Percentiles rank a stretch among this genome's conserved stretches.
These are phyloP conservation scores for Cercospora sp. DNA, from an alignment of 2,329 filamentous ascomycete species.

Conservation along the genomic window DNA sequence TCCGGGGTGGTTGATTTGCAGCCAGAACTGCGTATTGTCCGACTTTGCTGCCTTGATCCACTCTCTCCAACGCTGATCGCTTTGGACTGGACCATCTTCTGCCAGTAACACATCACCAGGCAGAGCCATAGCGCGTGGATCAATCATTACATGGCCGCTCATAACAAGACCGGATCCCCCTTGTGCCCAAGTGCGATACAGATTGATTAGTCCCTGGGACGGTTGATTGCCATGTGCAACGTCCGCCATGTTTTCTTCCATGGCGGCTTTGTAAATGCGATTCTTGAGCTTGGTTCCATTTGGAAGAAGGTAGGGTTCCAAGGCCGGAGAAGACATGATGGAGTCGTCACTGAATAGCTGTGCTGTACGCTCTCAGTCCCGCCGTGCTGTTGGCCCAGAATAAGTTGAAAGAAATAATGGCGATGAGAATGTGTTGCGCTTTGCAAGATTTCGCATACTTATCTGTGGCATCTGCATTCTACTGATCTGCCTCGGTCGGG, in stretches of 20 bases:
- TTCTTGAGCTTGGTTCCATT: conserved; percentile 23
- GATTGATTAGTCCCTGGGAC: conserved; percentile 12
- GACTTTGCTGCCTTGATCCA: conserved; percentile 9
- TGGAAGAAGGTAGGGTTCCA: conserved; percentile 15
- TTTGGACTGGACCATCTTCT: conserved; percentile 2
- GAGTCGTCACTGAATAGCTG: neutral
- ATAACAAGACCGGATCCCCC: conserved; percentile 21
- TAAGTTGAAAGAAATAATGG: neutral
- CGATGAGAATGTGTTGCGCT: neutral
- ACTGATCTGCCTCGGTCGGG: neutral
- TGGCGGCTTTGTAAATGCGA: conserved; percentile 25
- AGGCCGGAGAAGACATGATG: conserved; percentile 1
- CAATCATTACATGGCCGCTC: conserved; percentile 23
- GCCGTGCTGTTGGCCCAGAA: neutral
- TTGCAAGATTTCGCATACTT: neutral
- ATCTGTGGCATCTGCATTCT: neutral
- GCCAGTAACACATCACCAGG: conserved; percentile 17
- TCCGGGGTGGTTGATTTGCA: conserved; percentile 26
- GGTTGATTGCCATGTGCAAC: conserved; percentile 12
- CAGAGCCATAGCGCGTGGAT: conserved; percentile 15
- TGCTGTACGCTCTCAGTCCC: neutral
- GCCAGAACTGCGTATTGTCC: conserved; percentile 16
- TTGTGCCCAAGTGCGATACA: conserved; percentile 20
- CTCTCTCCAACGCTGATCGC: conserved; percentile 4
- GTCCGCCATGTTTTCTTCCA: conserved; percentile 23